Evolutionary conservation across 768 basidiomycete species (phyloP), one percentile per base, ranked within the genome.

Genomic region (Phanerodontia chrysosporium): DNA sequence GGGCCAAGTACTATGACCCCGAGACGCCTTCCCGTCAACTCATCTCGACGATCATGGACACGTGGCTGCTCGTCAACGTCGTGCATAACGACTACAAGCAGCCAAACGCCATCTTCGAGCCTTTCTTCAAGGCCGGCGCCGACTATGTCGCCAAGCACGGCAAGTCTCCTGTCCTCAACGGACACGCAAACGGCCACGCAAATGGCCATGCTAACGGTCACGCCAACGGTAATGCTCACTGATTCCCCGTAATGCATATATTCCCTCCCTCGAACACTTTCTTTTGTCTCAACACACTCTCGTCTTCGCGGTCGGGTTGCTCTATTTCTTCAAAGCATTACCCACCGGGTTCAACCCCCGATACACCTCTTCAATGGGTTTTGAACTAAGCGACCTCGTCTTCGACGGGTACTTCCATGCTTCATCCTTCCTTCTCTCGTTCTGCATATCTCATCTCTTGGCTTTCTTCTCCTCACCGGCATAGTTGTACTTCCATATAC

Each of bases 81-180:
- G 95, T 98, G 27, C 94, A 97, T 73, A 97, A 97, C 75, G 89
- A 96, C 71, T 98, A 92, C 84, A 89, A 91, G 73, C 81, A 89
- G 67, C 72, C 85, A 1, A 79, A 89, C 49, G 87, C 87, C 22
- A 95, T 98, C 73, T 98, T 95, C 72, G 77, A 79, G 65, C 91
- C 93, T 2, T 96, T 98, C 80, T 78, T 83, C 73, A 84, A 86
- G 70, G 87, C 87, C 13, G 89, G 86, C 35, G 83, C 81, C 44
- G 84, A 89, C 69, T 83, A 83, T 60, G 70, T 74, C 14, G 62
- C 69, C n/a, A 48, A 55, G 49, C 58, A 66, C 49, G 73, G 78
- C 83, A 83, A 62, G 78, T 18, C 39, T 10, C 80, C 42, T 36
- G 51, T 56, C 51, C 27, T 13, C 45, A 49, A 14, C 32, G 57